Evolutionary conservation across 495 filamentous ascomycete genomes (phyloP).

Genomic region (Echria macrotheca): DNA sequence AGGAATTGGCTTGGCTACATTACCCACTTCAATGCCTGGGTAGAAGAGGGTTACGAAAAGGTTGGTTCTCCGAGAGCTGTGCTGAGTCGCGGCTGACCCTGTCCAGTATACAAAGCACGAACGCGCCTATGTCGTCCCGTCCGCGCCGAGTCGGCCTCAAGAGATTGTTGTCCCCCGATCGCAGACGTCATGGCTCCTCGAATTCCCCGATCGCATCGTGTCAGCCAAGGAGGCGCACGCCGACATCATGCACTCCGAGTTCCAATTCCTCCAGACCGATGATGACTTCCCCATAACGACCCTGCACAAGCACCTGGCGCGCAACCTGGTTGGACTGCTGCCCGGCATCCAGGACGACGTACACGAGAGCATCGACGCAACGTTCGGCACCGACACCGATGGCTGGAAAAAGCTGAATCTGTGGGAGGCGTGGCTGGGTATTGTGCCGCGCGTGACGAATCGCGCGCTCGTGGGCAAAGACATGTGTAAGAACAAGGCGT

Average conservation of each 20-base stretch:
- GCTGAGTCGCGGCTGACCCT: background rate
- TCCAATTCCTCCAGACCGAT: slow-evolving; percentile 29
- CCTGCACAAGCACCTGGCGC: slow-evolving; percentile 33
- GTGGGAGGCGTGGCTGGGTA: slow-evolving; percentile 29
- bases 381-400: slow-evolving; percentile 27
- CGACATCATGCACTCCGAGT: slow-evolving; percentile 25
- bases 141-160: slow-evolving; percentile 24
- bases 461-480: slow-evolving; percentile 25
- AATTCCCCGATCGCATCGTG: slow-evolving; percentile 29
- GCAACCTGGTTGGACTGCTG: slow-evolving; percentile 27
- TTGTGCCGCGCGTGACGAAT: slow-evolving; percentile 30
- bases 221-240: slow-evolving; percentile 27
- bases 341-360: slow-evolving; percentile 31
- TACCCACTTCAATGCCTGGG: slow-evolving; percentile 26
- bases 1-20: slow-evolving; percentile 28
- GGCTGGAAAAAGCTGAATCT: slow-evolving; percentile 30
- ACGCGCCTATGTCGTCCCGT: slow-evolving; percentile 27
- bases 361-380: slow-evolving; percentile 22
- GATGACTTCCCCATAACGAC: slow-evolving; percentile 27
- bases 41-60: slow-evolving; percentile 31
- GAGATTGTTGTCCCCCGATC: slow-evolving; percentile 32
- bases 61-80: slow-evolving; percentile 1
- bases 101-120: slow-evolving; percentile 31
- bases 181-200: slow-evolving; percentile 33
- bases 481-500: slow-evolving; percentile 24